These are phyloP conservation scores for Phaeophleospora eucalypticola DNA, from an alignment of 2,329 filamentous ascomycete genomes.

Conservation along the genomic window DNA sequence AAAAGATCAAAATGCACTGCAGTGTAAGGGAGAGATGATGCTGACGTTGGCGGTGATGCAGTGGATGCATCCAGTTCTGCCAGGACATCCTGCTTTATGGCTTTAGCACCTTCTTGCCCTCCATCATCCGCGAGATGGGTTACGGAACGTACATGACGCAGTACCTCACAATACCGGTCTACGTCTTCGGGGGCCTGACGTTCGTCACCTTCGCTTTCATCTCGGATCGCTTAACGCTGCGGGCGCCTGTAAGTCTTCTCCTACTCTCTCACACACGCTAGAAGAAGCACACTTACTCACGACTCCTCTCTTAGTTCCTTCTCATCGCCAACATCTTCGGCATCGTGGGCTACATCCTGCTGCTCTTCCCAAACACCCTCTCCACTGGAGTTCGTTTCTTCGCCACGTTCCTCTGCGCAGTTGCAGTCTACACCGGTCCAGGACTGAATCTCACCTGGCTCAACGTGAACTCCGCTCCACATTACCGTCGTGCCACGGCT, in stretches of 20 bases:
- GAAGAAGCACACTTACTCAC: background rate
- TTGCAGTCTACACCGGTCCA: constrained; percentile 29
- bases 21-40: background rate
- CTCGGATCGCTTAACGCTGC: constrained; percentile 2
- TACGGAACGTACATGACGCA: constrained; percentile 43
- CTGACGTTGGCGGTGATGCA: too few relatives aligned
- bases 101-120: constrained; percentile 22
- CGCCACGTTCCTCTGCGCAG: constrained; percentile 24
- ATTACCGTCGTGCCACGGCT: constrained; percentile 47
- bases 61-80: constrained; percentile 48
- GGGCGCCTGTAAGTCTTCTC: too few relatives aligned
- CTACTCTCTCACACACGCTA: background rate
- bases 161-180: constrained; percentile 44
- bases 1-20: background rate
- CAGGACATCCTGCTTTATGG: constrained; percentile 47
- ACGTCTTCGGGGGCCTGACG: constrained; percentile 25
- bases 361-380: constrained; percentile 20
- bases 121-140: constrained; percentile 31
- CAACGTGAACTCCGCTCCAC: constrained; percentile 46
- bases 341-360: constrained; percentile 57
- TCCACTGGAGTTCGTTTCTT: constrained; percentile 24
- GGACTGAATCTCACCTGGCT: constrained; percentile 48
- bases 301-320: too few relatives aligned
- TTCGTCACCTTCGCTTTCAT: constrained; percentile 10
- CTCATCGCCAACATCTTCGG: constrained; percentile 42